phyloP scores from a whole-genome alignment of 2,329 filamentous ascomycete genomes.

The Colletotrichum melonis region DNA sequence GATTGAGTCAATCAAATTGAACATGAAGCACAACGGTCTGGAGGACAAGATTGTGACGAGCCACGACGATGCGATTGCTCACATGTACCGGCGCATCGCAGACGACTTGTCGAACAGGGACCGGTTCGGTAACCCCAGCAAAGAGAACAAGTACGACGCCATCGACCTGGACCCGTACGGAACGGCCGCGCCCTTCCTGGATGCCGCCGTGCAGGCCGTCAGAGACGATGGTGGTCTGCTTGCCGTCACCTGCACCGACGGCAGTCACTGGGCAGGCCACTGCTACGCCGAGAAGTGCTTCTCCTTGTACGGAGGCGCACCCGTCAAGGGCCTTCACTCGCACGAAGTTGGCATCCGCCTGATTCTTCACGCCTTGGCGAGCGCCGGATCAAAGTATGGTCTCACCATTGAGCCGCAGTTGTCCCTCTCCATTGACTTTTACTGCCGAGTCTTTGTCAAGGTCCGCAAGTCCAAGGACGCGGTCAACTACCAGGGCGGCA shows the following conservation, averaged over 20 bases:
- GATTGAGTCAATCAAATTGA: constrained; percentile 83
- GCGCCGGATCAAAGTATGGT: constrained; percentile 85
- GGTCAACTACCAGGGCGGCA: constrained; percentile 91
- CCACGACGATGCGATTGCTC: constrained; percentile 84
- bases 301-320: constrained; percentile 91
- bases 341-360: constrained; percentile 92
- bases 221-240: constrained; percentile 87
- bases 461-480: constrained; percentile 83
- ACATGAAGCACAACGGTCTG: constrained; percentile 85
- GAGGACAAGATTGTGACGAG: constrained; percentile 77
- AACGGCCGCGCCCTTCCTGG: constrained; percentile 91
- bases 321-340: constrained; percentile 84
- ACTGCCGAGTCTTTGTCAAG: constrained; percentile 88
- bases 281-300: constrained; percentile 96
- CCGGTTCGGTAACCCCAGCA: constrained; percentile 50
- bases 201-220: constrained; percentile 88
- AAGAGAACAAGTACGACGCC: constrained; percentile 79
- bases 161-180: constrained; percentile 98
- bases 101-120: constrained; percentile 58
- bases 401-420: constrained; percentile 90
- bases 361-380: constrained; percentile 84
- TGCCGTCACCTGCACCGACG: constrained; percentile 96
- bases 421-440: constrained; percentile 96
- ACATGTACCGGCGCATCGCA: constrained; percentile 85
- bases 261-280: constrained; percentile 92